A percentile compares a stretch with the other conserved stretches of the same genome.
phyloP scores from a whole-genome alignment of 2,329 filamentous ascomycete genomes.

The Aspergillus persii region DNA sequence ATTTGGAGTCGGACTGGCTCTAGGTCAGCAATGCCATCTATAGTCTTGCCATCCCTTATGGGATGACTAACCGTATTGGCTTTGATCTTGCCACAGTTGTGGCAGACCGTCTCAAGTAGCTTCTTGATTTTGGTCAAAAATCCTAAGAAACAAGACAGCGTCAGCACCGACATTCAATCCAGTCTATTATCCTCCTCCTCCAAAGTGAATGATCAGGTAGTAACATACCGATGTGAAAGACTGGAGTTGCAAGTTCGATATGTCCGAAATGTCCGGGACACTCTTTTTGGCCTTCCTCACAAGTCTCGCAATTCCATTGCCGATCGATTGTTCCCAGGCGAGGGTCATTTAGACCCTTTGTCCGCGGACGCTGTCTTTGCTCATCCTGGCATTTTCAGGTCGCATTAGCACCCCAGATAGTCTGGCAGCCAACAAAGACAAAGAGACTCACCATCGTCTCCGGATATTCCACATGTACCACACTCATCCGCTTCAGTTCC shows the following conservation, averaged over 20 bases:
- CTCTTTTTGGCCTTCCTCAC: conserved; percentile 90
- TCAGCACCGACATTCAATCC: conserved; percentile 24
- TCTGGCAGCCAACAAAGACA: conserved; percentile 8
- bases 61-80: conserved; percentile 93
- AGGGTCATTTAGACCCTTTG: conserved; percentile 91
- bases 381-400: conserved; percentile 62
- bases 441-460: conserved; percentile 75
- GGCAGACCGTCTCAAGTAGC: conserved; percentile 96
- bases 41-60: conserved; percentile 55
- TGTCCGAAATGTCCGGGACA: conserved; percentile 98
- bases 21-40: conserved; percentile 52
- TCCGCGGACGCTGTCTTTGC: conserved; percentile 82
- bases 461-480: conserved; percentile 93
- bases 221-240: conserved; percentile 73
- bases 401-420: conserved; percentile 3
- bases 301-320: conserved; percentile 93
- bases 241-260: conserved; percentile 94
- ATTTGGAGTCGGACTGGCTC: conserved; percentile 76
- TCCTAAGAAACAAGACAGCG: conserved; percentile 52
- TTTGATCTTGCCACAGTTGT: conserved; percentile 97
- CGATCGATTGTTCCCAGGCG: conserved; percentile 95
- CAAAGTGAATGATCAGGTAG: neutral
- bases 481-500: conserved; percentile 99
- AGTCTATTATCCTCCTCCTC: neutral
- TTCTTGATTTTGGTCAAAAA: conserved; percentile 99